Base-by-base conservation (phyloP, 805 yeast species). In the Jamesozyma hellenica region DNA sequence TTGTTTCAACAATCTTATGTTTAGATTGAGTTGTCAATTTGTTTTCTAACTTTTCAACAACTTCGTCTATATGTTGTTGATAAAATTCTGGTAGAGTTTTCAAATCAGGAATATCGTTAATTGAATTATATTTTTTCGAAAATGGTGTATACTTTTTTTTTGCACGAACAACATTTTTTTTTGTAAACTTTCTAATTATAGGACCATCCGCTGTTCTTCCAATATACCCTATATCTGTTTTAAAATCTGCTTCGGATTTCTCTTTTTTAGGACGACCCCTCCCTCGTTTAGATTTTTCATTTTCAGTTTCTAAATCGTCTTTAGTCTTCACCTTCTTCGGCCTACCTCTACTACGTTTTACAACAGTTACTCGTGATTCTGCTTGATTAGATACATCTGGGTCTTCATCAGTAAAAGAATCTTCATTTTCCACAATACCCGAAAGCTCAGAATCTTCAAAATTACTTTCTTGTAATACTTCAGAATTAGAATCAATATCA, bases 21-120 rank as follows among this genome's bases (percentile, higher is more conserved):
- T 60, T 55, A 35, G 63, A 57, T 28, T 66, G 67, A 1, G 74
- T 70, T 32, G 62, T 61, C 13, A 65, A 32, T 40, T 47, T 52
- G 21, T 50, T 46, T 40, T 58, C 59, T 21, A 58, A 35, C 10
- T 50, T 51, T 6, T 53, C 50, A 12, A 50, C 44, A 15, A 52
- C 49, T 27, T 46, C n/a, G 33, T 50, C 51, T 15, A 44, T 42
- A 4, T 45, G 37, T 10, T 39, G 36, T 36, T 50, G 50, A 34
- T 60, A 50, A 32, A 58, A 56, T 27, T 51, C 56, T 6, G 54
- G 51, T 4, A 51, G 36, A 27, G 60, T 47, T 36, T 51, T 58
- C 17, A 51, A 42, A 47, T 53, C 58, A 6, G 63, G 63, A 7
- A 57, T 55, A 35, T 47, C 58, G 28, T 50, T 45, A 31, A 50